Base-by-base conservation (phyloP, 2,329 filamentous ascomycete genomes). In the Boeremia lycopersici region DNA sequence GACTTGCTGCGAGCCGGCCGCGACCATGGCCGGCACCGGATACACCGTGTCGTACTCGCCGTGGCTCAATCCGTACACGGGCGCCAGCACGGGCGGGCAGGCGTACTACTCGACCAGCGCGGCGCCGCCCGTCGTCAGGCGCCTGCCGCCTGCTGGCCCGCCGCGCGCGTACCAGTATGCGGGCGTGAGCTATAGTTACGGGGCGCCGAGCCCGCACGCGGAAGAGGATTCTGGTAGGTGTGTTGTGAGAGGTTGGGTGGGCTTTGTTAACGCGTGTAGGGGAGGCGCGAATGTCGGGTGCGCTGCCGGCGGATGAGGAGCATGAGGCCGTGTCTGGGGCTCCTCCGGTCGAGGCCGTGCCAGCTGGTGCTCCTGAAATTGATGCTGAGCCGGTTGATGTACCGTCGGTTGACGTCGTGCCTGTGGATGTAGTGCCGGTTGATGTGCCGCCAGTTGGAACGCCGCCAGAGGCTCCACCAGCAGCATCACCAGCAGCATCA, bases 51-150 rank as follows among this genome's bases (percentile, higher is more conserved):
- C 69, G 25, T 62, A 64, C 40, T 71, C 72, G 57, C 68, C 65
- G 42, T 75, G 72, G 72, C 46, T 39, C 40, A 67, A 71, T 49
- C 71, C 72, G n/a, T 72, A 66, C 49, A 52, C 52, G 17, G 58
- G 52, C 26, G 53, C 62, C 43, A 44, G 55, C 35, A 62, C 57
- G 40, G 29, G 61, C 59, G 54, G 54, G n/a, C 36, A 40, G 17
- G 30, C 39, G 30, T 57, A 25, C 31, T 53, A 53, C n/a, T 19
- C 48, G 34, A 49, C 45, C 19, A 19, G 56, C 42, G 34, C 63
- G 38, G 57, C 54, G 26, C 64, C 63, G 40, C 63, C 61, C 7
- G 17, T 53, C 7, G 67, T 66, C 47, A 65, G 65, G 15, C 68
- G 70, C 19, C 57, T 72, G 61, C 53, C 67, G 12, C 11, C 56